phyloP scores from a whole-genome alignment of 208 protist genomes.

The Crithidia thermophila region DNA sequence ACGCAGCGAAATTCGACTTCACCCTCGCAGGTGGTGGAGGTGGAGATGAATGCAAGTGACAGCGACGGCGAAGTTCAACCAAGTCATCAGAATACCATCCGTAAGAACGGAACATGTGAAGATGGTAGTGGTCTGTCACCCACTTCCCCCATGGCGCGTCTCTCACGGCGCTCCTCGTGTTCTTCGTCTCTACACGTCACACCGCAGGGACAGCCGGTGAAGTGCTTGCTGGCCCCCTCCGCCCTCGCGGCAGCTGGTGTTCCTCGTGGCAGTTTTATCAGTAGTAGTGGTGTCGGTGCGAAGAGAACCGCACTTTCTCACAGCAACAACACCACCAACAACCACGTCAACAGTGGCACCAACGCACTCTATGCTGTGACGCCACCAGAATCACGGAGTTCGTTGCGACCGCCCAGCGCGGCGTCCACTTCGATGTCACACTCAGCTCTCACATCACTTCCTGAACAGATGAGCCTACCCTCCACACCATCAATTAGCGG shows the following conservation, averaged over 20 bases:
- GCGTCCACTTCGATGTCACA: background rate
- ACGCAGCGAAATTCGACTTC: too few relatives aligned
- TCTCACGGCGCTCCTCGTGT: conserved; percentile 10
- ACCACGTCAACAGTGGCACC: too few relatives aligned
- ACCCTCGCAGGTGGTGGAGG: conserved; percentile 13
- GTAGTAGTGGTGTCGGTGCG: background rate
- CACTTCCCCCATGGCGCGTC: background rate
- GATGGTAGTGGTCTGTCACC: too few relatives aligned
- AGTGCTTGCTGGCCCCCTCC: conserved; percentile 9
- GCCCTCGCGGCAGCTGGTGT: conserved; percentile 8
- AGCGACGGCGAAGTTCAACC: background rate
- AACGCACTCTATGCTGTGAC: background rate
- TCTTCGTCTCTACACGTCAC: background rate
- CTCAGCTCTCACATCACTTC: background rate
- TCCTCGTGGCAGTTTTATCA: background rate
- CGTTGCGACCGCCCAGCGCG: background rate
- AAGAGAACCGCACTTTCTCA: too few relatives aligned
- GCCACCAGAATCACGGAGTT: background rate
- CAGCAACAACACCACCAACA: too few relatives aligned
- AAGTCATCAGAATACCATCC: too few relatives aligned
- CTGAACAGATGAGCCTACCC: too few relatives aligned
- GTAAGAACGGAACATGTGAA: too few relatives aligned
- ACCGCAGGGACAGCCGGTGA: conserved; percentile 2
- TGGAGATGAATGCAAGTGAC: conserved; percentile 6
- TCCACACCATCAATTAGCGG: too few relatives aligned